Conservation (phyloP, 805 yeast species). For the Lipomyces oligophaga region DNA sequence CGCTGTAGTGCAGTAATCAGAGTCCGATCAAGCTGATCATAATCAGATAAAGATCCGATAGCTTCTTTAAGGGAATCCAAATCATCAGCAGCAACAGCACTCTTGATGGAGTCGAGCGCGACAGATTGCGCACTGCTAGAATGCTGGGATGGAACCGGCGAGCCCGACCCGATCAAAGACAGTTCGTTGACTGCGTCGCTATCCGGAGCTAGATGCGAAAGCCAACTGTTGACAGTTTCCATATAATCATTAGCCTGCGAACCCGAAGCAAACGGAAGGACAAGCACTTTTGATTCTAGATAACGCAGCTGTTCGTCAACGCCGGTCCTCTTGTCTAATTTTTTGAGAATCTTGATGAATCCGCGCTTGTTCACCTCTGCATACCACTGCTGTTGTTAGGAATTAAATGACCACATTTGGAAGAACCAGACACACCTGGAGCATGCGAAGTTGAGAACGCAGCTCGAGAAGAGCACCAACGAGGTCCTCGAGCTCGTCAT, state of each 20-base stretch:
- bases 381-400: conserved; percentile 52
- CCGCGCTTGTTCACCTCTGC: conserved; percentile 91
- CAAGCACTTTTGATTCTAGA: conserved; percentile 62
- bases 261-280: conserved; percentile 75
- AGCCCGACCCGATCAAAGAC: conserved; percentile 5
- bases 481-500: conserved; percentile 60
- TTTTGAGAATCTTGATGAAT: conserved; percentile 80
- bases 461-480: conserved; percentile 68
- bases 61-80: conserved; percentile 27
- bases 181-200: too few relatives aligned
- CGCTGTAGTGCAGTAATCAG: conserved; percentile 61
- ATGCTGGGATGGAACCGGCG: not conserved
- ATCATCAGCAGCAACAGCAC: conserved; percentile 11
- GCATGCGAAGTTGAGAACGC: conserved; percentile 68
- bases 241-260: conserved; percentile 53
- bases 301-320: conserved; percentile 55
- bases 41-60: conserved; percentile 32
- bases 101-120: conserved; percentile 2
- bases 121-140: not conserved
- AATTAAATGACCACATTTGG: too few relatives aligned
- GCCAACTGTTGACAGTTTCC: conserved; percentile 48
- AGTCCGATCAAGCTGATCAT: conserved; percentile 12
- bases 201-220: conserved; percentile 51
- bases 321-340: conserved; percentile 79
- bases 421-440: conserved; percentile 47